Conservation (phyloP, 768 basidiomycete species). For the Peribolospora baueri region DNA sequence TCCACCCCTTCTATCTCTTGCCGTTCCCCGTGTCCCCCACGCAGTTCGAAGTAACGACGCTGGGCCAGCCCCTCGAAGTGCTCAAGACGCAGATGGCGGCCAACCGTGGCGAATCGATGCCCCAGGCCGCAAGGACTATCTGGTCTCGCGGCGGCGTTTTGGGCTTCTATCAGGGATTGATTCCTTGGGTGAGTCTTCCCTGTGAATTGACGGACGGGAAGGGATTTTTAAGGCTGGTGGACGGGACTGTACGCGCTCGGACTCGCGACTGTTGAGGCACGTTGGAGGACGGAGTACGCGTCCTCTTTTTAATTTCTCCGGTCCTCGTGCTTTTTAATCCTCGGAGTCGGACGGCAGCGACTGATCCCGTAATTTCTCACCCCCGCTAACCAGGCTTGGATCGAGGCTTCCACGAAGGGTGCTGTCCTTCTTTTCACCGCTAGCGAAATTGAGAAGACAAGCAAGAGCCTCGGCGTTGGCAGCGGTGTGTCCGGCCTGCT, state of each 20-base stretch:
- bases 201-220: not conserved
- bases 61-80: conserved; percentile 94
- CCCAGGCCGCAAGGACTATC: conserved; percentile 55
- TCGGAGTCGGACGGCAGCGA: not conserved
- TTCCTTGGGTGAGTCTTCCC: conserved; percentile 59
- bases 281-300: too few relatives aligned
- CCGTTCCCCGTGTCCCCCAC: not conserved
- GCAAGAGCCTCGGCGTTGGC: conserved; percentile 40
- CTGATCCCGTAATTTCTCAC: not conserved
- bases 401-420: conserved; percentile 96
- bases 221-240: too few relatives aligned
- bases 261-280: too few relatives aligned
- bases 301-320: not conserved
- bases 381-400: conserved; percentile 53
- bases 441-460: conserved; percentile 64
- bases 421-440: conserved; percentile 88
- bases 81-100: conserved; percentile 99
- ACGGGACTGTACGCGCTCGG: too few relatives aligned
- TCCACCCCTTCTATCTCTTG: not conserved
- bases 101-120: conserved; percentile 61
- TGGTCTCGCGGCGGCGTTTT: conserved; percentile 71
- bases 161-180: conserved; percentile 94
- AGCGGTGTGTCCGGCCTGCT: conserved; percentile 66
- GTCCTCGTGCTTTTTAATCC: too few relatives aligned
- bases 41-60: conserved; percentile 59